Percentiles rank a stretch among this genome's conserved stretches.
These are phyloP conservation scores for Tetrahymena borealis DNA, from an alignment of 73 alveolate genomes.

Conservation along the genomic window DNA sequence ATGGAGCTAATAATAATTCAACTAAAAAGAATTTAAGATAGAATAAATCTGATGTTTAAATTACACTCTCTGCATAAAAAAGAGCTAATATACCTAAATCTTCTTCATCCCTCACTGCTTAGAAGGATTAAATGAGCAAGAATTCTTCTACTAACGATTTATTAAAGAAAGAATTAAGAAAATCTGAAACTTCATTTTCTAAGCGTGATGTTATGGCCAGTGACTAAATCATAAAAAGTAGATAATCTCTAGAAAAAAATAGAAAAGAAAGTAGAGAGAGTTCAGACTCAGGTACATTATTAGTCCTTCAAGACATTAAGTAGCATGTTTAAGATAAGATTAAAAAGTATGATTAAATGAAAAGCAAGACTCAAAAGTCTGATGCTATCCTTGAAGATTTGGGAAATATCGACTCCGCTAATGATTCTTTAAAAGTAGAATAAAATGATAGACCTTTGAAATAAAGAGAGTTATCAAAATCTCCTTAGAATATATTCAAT, in stretches of 20 bases:
- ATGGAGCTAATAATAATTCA: not conserved
- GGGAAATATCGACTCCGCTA: not conserved
- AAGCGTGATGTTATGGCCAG: not conserved
- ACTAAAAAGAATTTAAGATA: not conserved
- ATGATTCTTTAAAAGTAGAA: not conserved
- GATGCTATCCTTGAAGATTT: not conserved
- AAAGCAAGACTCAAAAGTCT: not conserved
- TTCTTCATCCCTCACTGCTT: not conserved
- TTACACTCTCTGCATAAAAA: not conserved
- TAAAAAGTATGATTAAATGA: not conserved
- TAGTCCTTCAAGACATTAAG: not conserved
- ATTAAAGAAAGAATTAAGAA: not conserved
- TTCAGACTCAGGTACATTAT: not conserved
- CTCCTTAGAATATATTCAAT: not conserved
- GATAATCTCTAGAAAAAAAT: not conserved
- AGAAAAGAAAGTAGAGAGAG: not conserved
- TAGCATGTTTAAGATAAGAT: not conserved
- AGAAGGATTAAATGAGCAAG: too few relatives aligned
- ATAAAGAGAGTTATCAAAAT: not conserved
- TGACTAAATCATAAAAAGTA: not conserved
- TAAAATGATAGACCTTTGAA: not conserved
- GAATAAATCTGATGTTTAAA: not conserved
- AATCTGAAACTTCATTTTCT: not conserved
- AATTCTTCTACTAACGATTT: not conserved
- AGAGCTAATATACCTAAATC: not conserved